Evolutionary conservation across 1,284 basidiomycete genomes (phyloP).

Genomic region (Thelephora terrestris): DNA sequence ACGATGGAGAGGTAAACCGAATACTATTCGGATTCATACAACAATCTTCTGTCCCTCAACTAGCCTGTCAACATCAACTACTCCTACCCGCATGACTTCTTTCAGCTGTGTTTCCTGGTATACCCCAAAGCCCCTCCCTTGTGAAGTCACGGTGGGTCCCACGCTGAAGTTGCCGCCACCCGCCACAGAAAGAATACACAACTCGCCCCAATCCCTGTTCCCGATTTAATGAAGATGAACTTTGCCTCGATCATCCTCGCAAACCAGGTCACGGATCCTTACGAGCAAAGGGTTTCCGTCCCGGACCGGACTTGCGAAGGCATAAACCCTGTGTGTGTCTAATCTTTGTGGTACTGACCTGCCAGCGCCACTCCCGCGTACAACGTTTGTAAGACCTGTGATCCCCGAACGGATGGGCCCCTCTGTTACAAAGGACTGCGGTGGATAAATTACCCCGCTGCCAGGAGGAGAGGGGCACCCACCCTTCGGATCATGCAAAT

Average conservation of each 20-base stretch:
- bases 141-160: conserved; percentile 73
- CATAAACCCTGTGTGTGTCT: conserved; percentile 54
- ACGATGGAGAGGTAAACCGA: conserved; percentile 63
- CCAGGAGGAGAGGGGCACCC: conserved; percentile 72
- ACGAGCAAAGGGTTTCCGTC: conserved; percentile 62
- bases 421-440: conserved; percentile 71
- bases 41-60: conserved; percentile 69
- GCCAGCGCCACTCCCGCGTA: conserved; percentile 53
- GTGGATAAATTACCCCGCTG: conserved; percentile 63
- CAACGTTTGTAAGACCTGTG: conserved; percentile 75
- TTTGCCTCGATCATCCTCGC: conserved; percentile 73
- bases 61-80: conserved; percentile 86
- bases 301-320: conserved; percentile 78
- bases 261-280: conserved; percentile 76
- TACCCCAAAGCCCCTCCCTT: conserved; percentile 62
- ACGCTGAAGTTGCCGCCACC: conserved; percentile 66
- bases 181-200: conserved; percentile 71
- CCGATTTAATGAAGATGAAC: conserved; percentile 50
- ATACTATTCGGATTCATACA: conserved; percentile 23
- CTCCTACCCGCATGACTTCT: conserved; percentile 79
- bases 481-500: conserved; percentile 47
- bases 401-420: conserved; percentile 55
- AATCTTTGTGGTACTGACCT: background rate
- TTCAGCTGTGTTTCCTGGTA: conserved; percentile 70
- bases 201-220: conserved; percentile 28